phyloP scores from a whole-genome alignment of 2,329 filamentous ascomycete species.

The Colletotrichum tofieldiae region DNA sequence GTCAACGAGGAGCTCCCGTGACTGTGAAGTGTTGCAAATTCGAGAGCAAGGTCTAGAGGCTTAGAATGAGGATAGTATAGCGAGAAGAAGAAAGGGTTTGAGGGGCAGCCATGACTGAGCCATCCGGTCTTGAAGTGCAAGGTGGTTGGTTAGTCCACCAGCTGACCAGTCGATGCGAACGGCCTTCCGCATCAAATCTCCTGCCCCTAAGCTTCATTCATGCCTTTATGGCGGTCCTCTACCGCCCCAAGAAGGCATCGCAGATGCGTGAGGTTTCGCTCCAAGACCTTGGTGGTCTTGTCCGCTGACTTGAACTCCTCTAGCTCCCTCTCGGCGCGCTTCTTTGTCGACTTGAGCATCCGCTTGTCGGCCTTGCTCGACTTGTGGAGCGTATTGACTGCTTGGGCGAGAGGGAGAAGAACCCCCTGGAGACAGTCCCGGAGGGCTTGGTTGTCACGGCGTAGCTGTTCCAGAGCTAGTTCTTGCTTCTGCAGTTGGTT shows the following conservation, averaged over 20 bases:
- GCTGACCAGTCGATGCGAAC: not conserved
- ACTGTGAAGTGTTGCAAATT: too few relatives aligned
- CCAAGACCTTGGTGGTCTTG: not conserved
- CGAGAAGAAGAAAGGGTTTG: not conserved
- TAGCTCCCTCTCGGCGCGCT: not conserved
- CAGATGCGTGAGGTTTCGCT: not conserved
- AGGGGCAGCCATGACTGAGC: not conserved
- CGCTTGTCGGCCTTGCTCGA: slow-evolving; percentile 8
- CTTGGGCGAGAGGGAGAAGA: not conserved
- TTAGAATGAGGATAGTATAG: not conserved
- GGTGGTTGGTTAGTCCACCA: not conserved
- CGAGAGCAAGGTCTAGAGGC: too few relatives aligned
- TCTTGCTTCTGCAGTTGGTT: not conserved
- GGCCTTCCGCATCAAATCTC: not conserved
- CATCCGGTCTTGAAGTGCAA: not conserved
- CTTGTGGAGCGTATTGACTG: not conserved
- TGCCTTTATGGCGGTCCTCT: not conserved
- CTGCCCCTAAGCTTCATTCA: too few relatives aligned
- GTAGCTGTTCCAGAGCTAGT: not conserved
- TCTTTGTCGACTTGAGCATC: not conserved
- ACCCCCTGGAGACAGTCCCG: not conserved
- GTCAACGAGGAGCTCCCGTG: not conserved
- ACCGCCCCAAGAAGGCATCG: not conserved
- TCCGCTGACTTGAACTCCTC: not conserved
- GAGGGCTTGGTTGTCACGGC: not conserved